Evolutionary conservation across 2,329 filamentous ascomycete genomes (phyloP).

Genomic region (Biscogniauxia sp.): DNA sequence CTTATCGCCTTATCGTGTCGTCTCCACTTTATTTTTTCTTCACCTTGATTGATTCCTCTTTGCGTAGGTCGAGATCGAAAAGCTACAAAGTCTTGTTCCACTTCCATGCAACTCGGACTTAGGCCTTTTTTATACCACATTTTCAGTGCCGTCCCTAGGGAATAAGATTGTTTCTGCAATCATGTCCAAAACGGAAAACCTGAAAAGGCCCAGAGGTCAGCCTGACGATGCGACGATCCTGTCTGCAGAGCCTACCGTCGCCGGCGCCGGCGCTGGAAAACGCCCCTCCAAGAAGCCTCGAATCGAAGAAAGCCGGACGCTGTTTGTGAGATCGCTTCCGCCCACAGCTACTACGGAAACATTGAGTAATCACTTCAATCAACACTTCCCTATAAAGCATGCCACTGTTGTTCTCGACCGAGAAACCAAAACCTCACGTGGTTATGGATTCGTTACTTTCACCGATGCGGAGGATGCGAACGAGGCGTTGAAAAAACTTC

Average conservation of each 20-base stretch:
- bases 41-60: no score
- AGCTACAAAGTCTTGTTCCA: neutral
- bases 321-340: slow-evolving; percentile 89
- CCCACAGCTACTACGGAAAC: slow-evolving; percentile 74
- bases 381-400: slow-evolving; percentile 93
- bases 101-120: neutral
- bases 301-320: slow-evolving; percentile 63
- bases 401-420: slow-evolving; percentile 88
- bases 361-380: slow-evolving; percentile 86
- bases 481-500: slow-evolving; percentile 75
- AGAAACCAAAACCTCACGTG: slow-evolving; percentile 80
- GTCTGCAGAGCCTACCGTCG: slow-evolving; percentile 8
- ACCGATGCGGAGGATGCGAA: slow-evolving; percentile 88
- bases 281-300: slow-evolving; percentile 54
- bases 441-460: slow-evolving; percentile 96
- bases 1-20: slow-evolving; percentile 11
- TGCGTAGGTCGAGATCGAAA: neutral
- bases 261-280: slow-evolving; percentile 14
- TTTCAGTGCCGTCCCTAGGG: neutral
- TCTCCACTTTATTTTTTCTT: slow-evolving; percentile 23
- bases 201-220: slow-evolving; percentile 23
- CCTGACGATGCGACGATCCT: slow-evolving; percentile 13
- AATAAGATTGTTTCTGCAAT: neutral
- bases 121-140: no score
- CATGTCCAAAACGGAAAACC: slow-evolving; percentile 21